A percentile compares a stretch with the other conserved stretches of the same genome.
phyloP scores from a whole-genome alignment of 2,329 filamentous ascomycete species.

The Aspergillus novofumigatus region DNA sequence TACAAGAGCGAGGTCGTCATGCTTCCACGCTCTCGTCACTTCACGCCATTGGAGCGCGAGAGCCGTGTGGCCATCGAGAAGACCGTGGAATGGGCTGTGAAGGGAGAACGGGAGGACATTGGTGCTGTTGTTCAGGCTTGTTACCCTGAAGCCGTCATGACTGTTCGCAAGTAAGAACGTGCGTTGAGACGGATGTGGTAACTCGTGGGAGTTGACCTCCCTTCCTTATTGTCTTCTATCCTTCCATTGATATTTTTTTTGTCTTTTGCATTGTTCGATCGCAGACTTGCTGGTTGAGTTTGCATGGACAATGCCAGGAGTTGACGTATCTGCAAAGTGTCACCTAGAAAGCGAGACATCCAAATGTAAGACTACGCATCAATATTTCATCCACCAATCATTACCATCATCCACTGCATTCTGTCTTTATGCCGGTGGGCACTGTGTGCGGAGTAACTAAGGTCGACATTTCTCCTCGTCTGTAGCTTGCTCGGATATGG shows the following conservation, averaged over 20 bases:
- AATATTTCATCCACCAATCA: background rate
- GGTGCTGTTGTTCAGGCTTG: conserved; percentile 24
- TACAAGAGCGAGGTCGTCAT: conserved; percentile 48
- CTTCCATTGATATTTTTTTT: background rate
- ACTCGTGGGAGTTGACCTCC: background rate
- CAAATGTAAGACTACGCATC: background rate
- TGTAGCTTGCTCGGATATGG: background rate
- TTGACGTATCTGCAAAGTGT: background rate
- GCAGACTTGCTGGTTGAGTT: background rate
- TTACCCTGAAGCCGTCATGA: conserved; percentile 31
- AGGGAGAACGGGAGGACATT: conserved; percentile 36
- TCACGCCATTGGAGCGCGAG: conserved; percentile 48
- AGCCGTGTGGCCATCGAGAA: conserved; percentile 42
- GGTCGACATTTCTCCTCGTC: background rate
- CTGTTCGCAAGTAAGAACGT: conserved; percentile 28
- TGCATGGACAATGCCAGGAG: background rate
- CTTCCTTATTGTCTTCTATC: background rate
- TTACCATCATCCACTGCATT: background rate
- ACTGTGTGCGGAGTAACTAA: background rate
- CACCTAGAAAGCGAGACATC: background rate
- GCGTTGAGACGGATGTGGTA: background rate
- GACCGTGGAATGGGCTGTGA: conserved; percentile 36
- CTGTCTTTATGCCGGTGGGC: background rate
- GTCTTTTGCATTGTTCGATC: background rate
- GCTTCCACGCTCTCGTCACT: conserved; percentile 51